These are phyloP conservation scores for Lasiodiplodia citricola DNA, from an alignment of 2,329 filamentous ascomycete species.

Conservation along the genomic window DNA sequence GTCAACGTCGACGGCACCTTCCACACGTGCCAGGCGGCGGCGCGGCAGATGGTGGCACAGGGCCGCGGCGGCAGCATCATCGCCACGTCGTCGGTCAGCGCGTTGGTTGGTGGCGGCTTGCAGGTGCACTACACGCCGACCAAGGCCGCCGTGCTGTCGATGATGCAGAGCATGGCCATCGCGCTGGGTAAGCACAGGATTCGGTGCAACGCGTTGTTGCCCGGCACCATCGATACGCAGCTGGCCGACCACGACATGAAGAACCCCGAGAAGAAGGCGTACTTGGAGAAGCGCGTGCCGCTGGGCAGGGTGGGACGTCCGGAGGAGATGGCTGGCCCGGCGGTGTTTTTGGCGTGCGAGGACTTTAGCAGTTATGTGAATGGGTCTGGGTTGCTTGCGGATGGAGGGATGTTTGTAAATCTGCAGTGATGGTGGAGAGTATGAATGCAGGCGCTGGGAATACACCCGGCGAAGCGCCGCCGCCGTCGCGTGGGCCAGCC, in stretches of 20 bases:
- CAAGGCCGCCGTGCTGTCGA: background rate
- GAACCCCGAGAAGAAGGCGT: background rate
- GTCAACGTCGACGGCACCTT: background rate
- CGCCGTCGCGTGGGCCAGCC: background rate
- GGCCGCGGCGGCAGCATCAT: conserved; percentile 8
- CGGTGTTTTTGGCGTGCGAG: background rate
- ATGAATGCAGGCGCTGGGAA: background rate
- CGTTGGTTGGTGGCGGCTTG: background rate
- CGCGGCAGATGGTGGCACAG: conserved; percentile 7
- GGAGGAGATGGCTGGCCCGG: conserved; percentile 6
- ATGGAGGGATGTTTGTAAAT: conserved; percentile 5
- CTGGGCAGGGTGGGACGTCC: background rate
- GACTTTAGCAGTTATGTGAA: conserved; percentile 1
- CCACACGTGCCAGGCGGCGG: background rate
- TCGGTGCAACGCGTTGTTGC: conserved; percentile 1
- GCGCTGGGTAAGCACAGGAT: background rate
- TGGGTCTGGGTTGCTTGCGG: background rate
- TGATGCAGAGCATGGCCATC: background rate
- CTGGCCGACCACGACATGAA: background rate
- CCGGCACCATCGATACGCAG: background rate
- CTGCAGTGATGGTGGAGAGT: background rate
- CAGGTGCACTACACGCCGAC: conserved; percentile 17
- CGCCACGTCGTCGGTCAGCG: conserved; percentile 1
- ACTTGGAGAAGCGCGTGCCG: background rate
- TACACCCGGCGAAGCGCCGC: background rate